Base-by-base conservation (phyloP, 2,329 filamentous ascomycete species). In the Alternaria dauci region DNA sequence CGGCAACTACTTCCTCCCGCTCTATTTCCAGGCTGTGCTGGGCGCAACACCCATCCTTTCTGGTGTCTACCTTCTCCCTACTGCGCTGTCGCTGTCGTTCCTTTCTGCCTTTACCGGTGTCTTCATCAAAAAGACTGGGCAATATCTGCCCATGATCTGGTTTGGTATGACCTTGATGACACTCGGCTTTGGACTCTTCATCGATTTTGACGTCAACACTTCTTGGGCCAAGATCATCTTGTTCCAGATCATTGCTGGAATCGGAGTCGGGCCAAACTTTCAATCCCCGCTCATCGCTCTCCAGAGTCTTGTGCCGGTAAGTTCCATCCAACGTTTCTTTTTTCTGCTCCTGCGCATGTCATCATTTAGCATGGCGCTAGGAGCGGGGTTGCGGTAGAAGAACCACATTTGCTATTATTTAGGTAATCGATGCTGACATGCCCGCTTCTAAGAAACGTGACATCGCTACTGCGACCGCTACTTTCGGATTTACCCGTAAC, bases 21-120 rank as follows among this genome's bases (percentile, higher is more conserved):
- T 96, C 2, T 97, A 96, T 81, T 94, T 93, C 79, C 92, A 96
- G 79, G 86, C 89, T 52, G 88, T 91, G 52, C 83, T 92, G 43
- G 85, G 90, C 51, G 87, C 87, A 2, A 84, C 85, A 0, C 89
- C 92, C 0, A 85, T 94, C 36, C 80, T 90, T 30, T 91, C 88
- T 1, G 92, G 92, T 51, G 87, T 94, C 50, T 92, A 92, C 71
- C 77, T 93, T 16, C 83, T 95, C 14, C 89, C 92, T 0, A 87
- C 87, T 63, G 90, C 90, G 8, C 73, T 94, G 34, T 84, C 88
- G 2, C 80, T 92, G 4, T 91, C 90, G 0, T 65, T 91, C 62
- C 75, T 85, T 32, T 91, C 90, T 0, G 85, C 85, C 7, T 70
- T 72, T 3, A 85, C 85, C 0, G 88, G 88, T 30, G 67, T 88